Evolutionary conservation across 2,329 filamentous ascomycete genomes (phyloP).

Genomic region (Ophiostoma angusticollis): DNA sequence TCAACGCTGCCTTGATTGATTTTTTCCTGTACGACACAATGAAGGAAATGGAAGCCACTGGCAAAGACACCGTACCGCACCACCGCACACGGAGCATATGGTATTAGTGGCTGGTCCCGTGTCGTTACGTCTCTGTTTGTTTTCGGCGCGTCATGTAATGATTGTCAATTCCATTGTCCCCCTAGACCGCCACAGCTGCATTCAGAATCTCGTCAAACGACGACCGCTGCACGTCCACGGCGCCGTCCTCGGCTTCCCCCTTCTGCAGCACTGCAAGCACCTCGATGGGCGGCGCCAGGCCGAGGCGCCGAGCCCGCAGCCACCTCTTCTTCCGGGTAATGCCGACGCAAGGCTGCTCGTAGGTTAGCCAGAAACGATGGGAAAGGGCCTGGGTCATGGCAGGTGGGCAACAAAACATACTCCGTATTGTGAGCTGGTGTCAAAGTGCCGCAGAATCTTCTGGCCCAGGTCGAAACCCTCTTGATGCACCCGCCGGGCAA

Average conservation of each 20-base stretch:
- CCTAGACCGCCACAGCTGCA: conserved; percentile 22
- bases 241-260: conserved; percentile 48
- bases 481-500: conserved; percentile 65
- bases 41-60: conserved; percentile 62
- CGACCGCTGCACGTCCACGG: conserved; percentile 47
- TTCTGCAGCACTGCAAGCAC: conserved; percentile 74
- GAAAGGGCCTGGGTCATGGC: too few relatives aligned
- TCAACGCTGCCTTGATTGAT: conserved; percentile 89
- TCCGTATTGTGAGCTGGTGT: conserved; percentile 82
- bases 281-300: conserved; percentile 77
- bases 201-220: conserved; percentile 59
- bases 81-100: conserved; percentile 89
- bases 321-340: conserved; percentile 72
- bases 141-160: too few relatives aligned
- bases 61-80: conserved; percentile 57
- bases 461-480: conserved; percentile 57
- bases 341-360: conserved; percentile 68
- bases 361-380: conserved; percentile 7
- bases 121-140: neutral
- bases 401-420: conserved; percentile 45
- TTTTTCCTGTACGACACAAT: conserved; percentile 95
- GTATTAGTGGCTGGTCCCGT: conserved; percentile 46
- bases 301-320: conserved; percentile 72
- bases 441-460: conserved; percentile 84
- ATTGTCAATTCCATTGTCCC: neutral